Evolutionary conservation across 2,329 filamentous ascomycete genomes (phyloP).

Genomic region (Talaromyces sp.): DNA sequence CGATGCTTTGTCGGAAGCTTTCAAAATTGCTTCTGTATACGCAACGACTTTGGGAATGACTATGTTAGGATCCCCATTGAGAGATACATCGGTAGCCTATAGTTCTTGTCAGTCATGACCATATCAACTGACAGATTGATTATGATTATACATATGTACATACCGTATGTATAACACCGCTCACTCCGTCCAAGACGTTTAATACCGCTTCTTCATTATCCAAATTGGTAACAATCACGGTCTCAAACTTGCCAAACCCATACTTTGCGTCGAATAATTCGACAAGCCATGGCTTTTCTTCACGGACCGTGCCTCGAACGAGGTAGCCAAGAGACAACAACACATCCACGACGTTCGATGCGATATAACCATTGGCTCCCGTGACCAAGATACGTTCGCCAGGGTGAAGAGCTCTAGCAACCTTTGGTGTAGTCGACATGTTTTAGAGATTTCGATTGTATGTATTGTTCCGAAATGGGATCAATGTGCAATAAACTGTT

Average conservation of each 20-base stretch:
- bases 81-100: slow-evolving; percentile 28
- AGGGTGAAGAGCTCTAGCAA: slow-evolving; percentile 22
- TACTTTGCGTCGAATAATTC: slow-evolving; percentile 31
- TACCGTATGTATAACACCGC: slow-evolving; percentile 15
- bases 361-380: slow-evolving; percentile 47
- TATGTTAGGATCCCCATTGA: slow-evolving; percentile 40
- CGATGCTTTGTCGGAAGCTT: slow-evolving; percentile 24
- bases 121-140: background rate
- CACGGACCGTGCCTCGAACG: slow-evolving; percentile 47
- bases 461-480: background rate
- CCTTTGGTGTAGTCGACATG: slow-evolving; percentile 3
- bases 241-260: slow-evolving; percentile 33
- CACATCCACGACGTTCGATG: slow-evolving; percentile 40
- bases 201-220: slow-evolving; percentile 38
- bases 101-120: background rate
- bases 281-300: slow-evolving; percentile 35
- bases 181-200: slow-evolving; percentile 35
- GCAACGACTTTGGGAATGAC: slow-evolving; percentile 45
- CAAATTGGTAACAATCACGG: slow-evolving; percentile 40
- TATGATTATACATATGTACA: background rate
- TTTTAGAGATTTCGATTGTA: background rate
- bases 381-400: slow-evolving; percentile 44
- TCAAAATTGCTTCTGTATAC: slow-evolving; percentile 32
- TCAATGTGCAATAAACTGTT: background rate
- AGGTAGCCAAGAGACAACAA: slow-evolving; percentile 42